Conservation (phyloP, 139 green algal species). For the Limnomonas spitsbergensis region DNA sequence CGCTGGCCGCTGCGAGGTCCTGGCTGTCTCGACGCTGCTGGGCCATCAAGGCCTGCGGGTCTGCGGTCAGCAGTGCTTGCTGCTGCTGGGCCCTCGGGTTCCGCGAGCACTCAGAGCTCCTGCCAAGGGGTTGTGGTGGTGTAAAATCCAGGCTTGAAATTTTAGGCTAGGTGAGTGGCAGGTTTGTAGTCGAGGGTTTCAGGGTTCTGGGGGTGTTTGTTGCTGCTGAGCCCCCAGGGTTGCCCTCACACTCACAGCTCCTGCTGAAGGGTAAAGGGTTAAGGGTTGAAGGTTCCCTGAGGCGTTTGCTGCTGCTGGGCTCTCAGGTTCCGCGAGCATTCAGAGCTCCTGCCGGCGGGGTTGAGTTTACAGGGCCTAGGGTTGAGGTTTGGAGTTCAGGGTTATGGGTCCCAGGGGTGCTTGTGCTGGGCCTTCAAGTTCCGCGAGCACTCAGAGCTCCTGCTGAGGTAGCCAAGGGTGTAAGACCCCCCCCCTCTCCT, state of each 20-base stretch:
- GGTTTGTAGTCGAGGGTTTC: background rate
- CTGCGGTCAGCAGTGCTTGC: background rate
- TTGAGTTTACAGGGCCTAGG: background rate
- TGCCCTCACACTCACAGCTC: too few relatives aligned
- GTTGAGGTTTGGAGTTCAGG: background rate
- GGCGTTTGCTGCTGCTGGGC: background rate
- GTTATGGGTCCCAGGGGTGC: background rate
- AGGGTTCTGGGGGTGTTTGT: background rate
- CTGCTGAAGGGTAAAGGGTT: too few relatives aligned
- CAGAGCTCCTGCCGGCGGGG: background rate
- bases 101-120: constrained; percentile 17
- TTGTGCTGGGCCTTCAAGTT: background rate
- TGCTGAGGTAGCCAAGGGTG: too few relatives aligned
- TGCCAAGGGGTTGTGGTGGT: background rate
- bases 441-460: constrained; percentile 17
- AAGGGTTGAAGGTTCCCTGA: too few relatives aligned
- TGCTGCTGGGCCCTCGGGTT: background rate
- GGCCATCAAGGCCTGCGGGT: too few relatives aligned
- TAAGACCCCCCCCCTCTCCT: too few relatives aligned
- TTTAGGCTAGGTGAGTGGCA: background rate
- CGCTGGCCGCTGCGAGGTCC: background rate
- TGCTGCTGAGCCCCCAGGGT: too few relatives aligned
- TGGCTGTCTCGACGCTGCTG: too few relatives aligned
- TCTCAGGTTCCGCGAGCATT: constrained; percentile 15
- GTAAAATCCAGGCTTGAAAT: background rate